Conservation (phyloP, 2,329 filamentous ascomycete species). For the Cytospora mali region DNA sequence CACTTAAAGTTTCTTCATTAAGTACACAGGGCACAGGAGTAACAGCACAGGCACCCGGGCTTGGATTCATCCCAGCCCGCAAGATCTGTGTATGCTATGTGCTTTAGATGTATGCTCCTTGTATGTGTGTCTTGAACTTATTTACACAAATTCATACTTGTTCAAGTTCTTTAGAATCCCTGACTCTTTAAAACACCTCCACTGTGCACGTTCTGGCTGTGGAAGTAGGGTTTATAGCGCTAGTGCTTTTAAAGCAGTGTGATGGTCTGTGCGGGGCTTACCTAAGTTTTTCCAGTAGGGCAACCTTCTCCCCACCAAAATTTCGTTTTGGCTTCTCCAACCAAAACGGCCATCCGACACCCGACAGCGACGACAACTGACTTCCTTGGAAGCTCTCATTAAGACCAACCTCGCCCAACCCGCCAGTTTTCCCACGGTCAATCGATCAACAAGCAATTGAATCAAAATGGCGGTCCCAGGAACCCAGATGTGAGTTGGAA, state of each 20-base stretch:
- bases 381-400: constrained; percentile 31
- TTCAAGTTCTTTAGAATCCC: too few relatives aligned
- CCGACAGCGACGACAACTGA: constrained; percentile 22
- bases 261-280: not conserved
- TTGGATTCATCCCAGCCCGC: too few relatives aligned
- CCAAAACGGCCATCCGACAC: constrained; percentile 21
- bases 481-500: constrained; percentile 61
- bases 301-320: constrained; percentile 3
- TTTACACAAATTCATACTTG: too few relatives aligned
- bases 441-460: constrained; percentile 37
- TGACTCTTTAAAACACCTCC: too few relatives aligned
- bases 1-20: not conserved
- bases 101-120: too few relatives aligned
- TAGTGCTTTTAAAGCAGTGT: not conserved
- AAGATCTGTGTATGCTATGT: too few relatives aligned
- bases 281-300: not conserved
- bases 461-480: constrained; percentile 64
- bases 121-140: too few relatives aligned
- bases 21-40: not conserved
- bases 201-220: too few relatives aligned
- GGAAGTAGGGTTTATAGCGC: not conserved
- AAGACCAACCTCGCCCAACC: constrained; percentile 29
- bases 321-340: constrained; percentile 2
- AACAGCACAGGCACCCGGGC: too few relatives aligned
- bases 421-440: constrained; percentile 37